Evolutionary conservation across 306 rosid genomes (phyloP).

Genomic region (Quercus engelmannii): DNA sequence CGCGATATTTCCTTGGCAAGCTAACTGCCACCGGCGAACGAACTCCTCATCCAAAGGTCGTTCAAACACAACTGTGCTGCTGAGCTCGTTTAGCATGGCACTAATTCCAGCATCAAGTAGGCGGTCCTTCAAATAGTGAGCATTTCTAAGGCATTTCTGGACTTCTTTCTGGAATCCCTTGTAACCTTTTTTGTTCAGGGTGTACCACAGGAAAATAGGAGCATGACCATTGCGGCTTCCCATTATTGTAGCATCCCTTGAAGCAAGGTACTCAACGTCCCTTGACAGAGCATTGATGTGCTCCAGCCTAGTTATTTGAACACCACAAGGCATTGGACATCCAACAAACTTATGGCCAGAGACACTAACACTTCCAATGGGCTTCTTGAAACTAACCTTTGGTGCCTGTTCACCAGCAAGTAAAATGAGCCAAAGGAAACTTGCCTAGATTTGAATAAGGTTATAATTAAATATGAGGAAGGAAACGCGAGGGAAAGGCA

Average conservation of each 20-base stretch:
- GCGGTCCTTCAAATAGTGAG: conserved; percentile 48
- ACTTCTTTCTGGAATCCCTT: conserved; percentile 63
- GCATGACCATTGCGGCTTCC: conserved; percentile 73
- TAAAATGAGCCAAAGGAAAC: not conserved
- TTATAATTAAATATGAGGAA: not conserved
- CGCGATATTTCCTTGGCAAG: conserved; percentile 59
- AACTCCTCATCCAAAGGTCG: conserved; percentile 57
- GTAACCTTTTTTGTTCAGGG: conserved; percentile 56
- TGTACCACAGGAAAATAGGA: conserved; percentile 71
- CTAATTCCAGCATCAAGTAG: conserved; percentile 46
- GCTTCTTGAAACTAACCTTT: conserved; percentile 50
- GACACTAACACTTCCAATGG: conserved; percentile 47
- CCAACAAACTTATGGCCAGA: conserved; percentile 65
- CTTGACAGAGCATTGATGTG: conserved; percentile 49
- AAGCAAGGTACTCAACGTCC: conserved; percentile 62
- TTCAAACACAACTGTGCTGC: conserved; percentile 63
- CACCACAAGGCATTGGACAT: conserved; percentile 62
- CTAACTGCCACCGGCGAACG: conserved; percentile 53
- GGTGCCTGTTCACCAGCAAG: conserved; percentile 42
- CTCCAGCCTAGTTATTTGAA: conserved; percentile 50
- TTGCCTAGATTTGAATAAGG: not conserved
- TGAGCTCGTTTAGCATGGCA: conserved; percentile 60
- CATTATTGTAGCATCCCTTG: conserved; percentile 74
- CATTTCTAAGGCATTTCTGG: conserved; percentile 58
- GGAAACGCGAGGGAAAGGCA: not conserved